Evolutionary conservation across 169 alveolate species (phyloP).

Genomic region (Cryptosporidium meleagridis): DNA sequence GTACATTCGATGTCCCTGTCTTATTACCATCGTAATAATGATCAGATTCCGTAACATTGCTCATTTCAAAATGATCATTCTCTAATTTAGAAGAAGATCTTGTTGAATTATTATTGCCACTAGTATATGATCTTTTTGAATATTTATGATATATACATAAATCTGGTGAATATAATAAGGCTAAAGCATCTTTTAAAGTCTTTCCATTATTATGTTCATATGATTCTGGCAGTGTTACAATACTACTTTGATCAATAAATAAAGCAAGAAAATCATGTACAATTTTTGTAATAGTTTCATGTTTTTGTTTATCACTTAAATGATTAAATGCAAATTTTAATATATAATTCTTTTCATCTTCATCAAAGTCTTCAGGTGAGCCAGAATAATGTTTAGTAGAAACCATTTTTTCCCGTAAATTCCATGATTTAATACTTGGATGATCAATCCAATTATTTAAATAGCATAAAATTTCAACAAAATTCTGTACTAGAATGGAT

Average conservation of each 20-base stretch:
- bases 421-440: constrained; percentile 57
- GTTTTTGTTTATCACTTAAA: constrained; percentile 66
- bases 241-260: constrained; percentile 61
- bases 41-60: not conserved
- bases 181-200: constrained; percentile 49
- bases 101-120: not conserved
- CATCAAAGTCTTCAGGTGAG: not conserved
- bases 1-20: not conserved
- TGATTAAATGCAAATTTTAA: constrained; percentile 25
- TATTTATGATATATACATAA: constrained; percentile 69
- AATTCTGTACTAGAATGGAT: constrained; percentile 49
- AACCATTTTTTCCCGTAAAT: constrained; percentile 5
- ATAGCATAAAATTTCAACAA: constrained; percentile 56
- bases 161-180: constrained; percentile 38
- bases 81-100: constrained; percentile 10
- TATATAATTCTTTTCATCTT: constrained; percentile 40
- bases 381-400: constrained; percentile 11
- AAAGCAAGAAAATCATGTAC: constrained; percentile 66
- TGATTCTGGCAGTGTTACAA: constrained; percentile 43
- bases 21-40: not conserved
- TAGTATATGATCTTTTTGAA: constrained; percentile 30
- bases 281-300: constrained; percentile 36
- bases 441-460: constrained; percentile 59
- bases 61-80: not conserved
- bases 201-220: constrained; percentile 55